Base-by-base conservation (phyloP, 139 green algal species). In the Chlamydomonas sphaeroides region DNA sequence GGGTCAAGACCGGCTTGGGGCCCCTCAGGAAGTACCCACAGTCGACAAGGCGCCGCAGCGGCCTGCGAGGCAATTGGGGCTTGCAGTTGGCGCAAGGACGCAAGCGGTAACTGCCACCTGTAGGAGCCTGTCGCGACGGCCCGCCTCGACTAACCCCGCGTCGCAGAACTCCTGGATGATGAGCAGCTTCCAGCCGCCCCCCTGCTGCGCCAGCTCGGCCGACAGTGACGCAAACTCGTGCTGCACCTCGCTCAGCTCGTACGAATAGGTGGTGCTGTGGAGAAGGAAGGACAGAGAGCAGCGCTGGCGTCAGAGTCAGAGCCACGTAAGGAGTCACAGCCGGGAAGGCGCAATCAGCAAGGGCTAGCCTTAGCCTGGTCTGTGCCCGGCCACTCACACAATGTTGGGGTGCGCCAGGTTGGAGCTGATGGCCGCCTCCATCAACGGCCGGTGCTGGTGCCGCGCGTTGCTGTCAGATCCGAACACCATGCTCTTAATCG, bases 321-420 rank as follows among this genome's bases (percentile, higher is more conserved):
- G 35, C 11, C 7, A 32, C 35, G 63, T 26, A 49, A 8, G 65
- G 20, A 20, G 35, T 20, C 36, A 32, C 15, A 67, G 3, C 5
- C 15, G 20, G 25, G 56, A 11, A 63, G n/a, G n/a, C n/a, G n/a
- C n/a, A n/a, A n/a, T n/a, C n/a, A n/a, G 17, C 11, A 17, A 56
- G 48, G 48, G 48, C 11, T 11, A 11, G 11, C 11, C 48, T 23
- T 56, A 56, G 48, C 48, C 48, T 17, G 17, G n/a, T n/a, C n/a
- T n/a, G n/a, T n/a, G n/a, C n/a, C n/a, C n/a, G n/a, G n/a, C 18
- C 30, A 65, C 75, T 36, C 49, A 82, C 75, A 89, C 85, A 35
- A 89, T 83, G 56, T 89, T 89, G 32, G 65, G 51, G 57, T 89
- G 85, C 53, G 42, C 68, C 62, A 89, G 79, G 71, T 86, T 87